Percentiles rank a stretch among this genome's conserved stretches.
Evolutionary conservation across 192 early-diverging fungal genomes (phyloP).

Genomic region (Podila minutissima): DNA sequence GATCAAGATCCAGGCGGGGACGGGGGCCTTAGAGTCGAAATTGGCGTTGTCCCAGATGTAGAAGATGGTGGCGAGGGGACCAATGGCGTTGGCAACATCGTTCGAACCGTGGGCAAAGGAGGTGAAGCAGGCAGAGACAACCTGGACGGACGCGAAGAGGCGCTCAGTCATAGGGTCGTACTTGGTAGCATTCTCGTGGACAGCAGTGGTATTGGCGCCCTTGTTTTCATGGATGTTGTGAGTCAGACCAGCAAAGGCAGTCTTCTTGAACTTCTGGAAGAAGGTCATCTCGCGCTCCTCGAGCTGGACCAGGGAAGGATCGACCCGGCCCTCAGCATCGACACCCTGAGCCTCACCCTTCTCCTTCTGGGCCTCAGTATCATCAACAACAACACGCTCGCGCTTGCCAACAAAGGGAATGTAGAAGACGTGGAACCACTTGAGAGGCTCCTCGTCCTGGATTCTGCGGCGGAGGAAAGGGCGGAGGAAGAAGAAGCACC

Average conservation of each 20-base stretch:
- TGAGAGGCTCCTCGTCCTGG: constrained; percentile 68
- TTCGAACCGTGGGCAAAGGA: constrained; percentile 91
- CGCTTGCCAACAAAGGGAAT: constrained; percentile 60
- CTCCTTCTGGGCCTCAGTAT: constrained; percentile 1
- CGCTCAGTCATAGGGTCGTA: constrained; percentile 84
- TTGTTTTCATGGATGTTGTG: constrained; percentile 11
- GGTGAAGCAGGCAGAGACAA: constrained; percentile 83
- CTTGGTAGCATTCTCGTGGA: constrained; percentile 71
- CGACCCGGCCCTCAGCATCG: neutral
- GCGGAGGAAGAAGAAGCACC: constrained; percentile 70
- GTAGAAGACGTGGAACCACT: constrained; percentile 78
- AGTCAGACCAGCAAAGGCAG: constrained; percentile 9
- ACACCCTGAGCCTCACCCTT: neutral
- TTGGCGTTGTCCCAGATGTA: constrained; percentile 65
- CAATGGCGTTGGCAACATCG: constrained; percentile 89
- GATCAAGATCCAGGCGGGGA: constrained; percentile 78
- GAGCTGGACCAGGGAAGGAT: constrained; percentile 10
- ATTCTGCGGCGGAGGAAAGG: constrained; percentile 73
- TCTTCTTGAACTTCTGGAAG: constrained; percentile 1
- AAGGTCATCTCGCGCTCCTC: neutral
- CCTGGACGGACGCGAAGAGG: constrained; percentile 84
- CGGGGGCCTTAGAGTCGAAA: constrained; percentile 61
- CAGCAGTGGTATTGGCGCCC: constrained; percentile 49
- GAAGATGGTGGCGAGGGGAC: constrained; percentile 81
- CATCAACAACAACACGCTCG: neutral